Evolutionary conservation across 148 eudicot species (phyloP).

Genomic region (Camellia sinensis): DNA sequence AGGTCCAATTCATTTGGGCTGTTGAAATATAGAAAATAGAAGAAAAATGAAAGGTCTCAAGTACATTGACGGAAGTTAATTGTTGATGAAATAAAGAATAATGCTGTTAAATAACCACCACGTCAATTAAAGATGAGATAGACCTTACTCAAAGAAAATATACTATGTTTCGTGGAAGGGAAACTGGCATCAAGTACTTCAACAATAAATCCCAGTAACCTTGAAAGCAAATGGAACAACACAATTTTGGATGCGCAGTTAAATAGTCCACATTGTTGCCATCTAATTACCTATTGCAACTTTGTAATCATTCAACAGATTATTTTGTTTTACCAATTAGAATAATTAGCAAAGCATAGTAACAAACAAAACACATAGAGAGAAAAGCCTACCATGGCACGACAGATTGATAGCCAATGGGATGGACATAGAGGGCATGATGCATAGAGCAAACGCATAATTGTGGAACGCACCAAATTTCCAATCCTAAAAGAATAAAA

Average conservation of each 20-base stretch:
- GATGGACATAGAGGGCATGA: slow-evolving; percentile 81
- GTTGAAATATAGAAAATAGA: not conserved
- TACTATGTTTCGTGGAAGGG: not conserved
- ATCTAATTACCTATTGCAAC: not conserved
- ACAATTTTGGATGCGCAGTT: too few relatives aligned
- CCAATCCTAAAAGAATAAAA: slow-evolving; percentile 57
- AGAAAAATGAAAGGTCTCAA: not conserved
- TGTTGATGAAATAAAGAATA: not conserved
- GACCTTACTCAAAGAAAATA: not conserved
- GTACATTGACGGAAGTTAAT: not conserved
- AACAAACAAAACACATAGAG: not conserved
- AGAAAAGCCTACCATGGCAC: slow-evolving; percentile 52
- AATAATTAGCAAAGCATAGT: not conserved
- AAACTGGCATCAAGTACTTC: not conserved
- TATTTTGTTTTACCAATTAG: not conserved
- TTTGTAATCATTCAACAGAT: not conserved
- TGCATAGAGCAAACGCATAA: slow-evolving; percentile 82
- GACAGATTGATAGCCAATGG: slow-evolving; percentile 80
- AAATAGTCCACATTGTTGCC: not conserved
- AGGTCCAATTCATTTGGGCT: not conserved
- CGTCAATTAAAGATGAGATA: not conserved
- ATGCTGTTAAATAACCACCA: not conserved
- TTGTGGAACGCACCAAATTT: slow-evolving; percentile 69
- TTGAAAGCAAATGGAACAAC: not conserved
- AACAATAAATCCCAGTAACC: not conserved